Conservation (phyloP, 257 asterid species). For the Leonotis leonurus region DNA sequence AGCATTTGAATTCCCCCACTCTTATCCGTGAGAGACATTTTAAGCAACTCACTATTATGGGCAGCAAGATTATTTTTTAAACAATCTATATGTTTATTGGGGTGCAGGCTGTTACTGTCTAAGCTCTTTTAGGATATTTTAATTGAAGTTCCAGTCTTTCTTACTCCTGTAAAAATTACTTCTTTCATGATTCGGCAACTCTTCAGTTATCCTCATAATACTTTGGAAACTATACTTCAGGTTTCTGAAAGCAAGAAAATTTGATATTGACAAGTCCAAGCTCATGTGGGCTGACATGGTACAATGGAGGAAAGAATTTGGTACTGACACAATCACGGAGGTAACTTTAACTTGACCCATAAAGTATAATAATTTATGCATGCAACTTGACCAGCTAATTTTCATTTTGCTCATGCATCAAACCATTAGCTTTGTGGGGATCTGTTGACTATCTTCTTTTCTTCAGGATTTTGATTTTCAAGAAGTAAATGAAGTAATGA, state of each 20-base stretch:
- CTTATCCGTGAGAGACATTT: not conserved
- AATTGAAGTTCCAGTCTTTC: not conserved
- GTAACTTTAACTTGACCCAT: constrained; percentile 30
- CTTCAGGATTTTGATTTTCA: constrained; percentile 78
- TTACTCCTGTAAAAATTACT: not conserved
- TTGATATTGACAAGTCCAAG: constrained; percentile 78
- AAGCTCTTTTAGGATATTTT: not conserved
- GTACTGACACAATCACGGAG: constrained; percentile 70
- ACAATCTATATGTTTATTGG: not conserved
- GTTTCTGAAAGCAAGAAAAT: constrained; percentile 89
- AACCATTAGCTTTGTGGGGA: not conserved
- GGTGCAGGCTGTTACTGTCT: not conserved
- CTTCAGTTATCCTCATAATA: constrained; percentile 1
- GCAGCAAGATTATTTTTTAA: not conserved
- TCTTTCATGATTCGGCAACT: constrained; percentile 15
- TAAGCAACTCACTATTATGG: not conserved
- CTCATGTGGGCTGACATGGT: constrained; percentile 99
- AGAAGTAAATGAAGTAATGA: constrained; percentile 72
- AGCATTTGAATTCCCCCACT: not conserved
- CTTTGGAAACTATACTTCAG: constrained; percentile 31
- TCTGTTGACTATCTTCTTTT: constrained; percentile 1
- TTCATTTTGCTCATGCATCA: not conserved
- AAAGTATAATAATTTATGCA: not conserved
- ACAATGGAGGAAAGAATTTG: constrained; percentile 94
- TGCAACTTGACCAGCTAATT: not conserved